phyloP scores from a whole-genome alignment of 148 eudicot species.

The Camellia sinensis region DNA sequence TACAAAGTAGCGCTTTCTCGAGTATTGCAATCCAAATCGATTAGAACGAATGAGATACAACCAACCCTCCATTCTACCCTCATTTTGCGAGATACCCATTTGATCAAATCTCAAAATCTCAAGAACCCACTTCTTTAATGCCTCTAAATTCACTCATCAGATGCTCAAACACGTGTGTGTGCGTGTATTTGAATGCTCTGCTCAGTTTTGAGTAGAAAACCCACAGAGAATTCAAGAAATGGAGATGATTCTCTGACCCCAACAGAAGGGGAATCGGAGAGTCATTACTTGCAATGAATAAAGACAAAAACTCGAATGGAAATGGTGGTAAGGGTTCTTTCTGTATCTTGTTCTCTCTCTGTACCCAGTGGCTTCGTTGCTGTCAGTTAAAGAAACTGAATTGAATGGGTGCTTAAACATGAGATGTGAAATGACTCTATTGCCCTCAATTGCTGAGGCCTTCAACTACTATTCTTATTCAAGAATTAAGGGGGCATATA shows the following conservation, averaged over 20 bases:
- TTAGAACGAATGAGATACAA: conserved; percentile 59
- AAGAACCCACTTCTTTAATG: neutral
- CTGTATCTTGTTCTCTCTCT: neutral
- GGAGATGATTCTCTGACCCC: neutral
- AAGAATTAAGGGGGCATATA: no score
- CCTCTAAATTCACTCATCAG: neutral
- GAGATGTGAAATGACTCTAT: no score
- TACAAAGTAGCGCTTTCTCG: conserved; percentile 58
- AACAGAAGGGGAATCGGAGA: neutral
- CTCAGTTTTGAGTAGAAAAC: neutral
- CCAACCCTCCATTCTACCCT: conserved; percentile 60
- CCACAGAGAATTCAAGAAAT: neutral
- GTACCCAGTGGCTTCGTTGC: neutral
- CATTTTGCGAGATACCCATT: conserved; percentile 42
- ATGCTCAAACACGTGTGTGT: neutral
- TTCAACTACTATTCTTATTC: no score
- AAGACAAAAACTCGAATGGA: neutral
- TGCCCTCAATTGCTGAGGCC: no score
- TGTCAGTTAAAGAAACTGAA: neutral
- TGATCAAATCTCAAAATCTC: neutral
- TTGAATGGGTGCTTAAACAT: neutral
- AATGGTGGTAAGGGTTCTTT: neutral
- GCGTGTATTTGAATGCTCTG: neutral
- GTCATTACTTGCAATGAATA: neutral
- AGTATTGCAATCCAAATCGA: conserved; percentile 56